A percentile compares a stretch with the other conserved stretches of the same genome.
These are phyloP conservation scores for Metarhizium sp. DNA, from an alignment of 2,329 filamentous ascomycete species.

Conservation along the genomic window DNA sequence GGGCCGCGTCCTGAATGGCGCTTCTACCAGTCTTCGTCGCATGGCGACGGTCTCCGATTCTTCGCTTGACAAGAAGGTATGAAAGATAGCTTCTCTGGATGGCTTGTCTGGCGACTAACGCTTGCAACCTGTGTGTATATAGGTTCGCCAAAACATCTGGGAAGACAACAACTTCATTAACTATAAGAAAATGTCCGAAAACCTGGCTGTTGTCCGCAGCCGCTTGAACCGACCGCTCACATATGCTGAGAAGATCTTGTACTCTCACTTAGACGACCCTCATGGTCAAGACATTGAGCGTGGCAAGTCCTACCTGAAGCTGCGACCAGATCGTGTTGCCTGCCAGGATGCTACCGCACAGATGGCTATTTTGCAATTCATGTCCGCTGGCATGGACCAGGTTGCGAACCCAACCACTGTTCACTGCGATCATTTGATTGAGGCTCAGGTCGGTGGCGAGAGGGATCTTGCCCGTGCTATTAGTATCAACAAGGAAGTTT, in stretches of 20 bases:
- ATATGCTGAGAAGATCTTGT: slow-evolving; percentile 96
- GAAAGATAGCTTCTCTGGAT: slow-evolving; percentile 10
- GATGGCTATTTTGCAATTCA: slow-evolving; percentile 99
- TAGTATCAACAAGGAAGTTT: slow-evolving; percentile 97
- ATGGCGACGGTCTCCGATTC: slow-evolving; percentile 83
- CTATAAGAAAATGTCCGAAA: slow-evolving; percentile 99
- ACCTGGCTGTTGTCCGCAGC: slow-evolving; percentile 79
- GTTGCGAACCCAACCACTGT: slow-evolving; percentile 93
- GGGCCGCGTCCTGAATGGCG: slow-evolving; percentile 44
- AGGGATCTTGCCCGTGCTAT: slow-evolving; percentile 91
- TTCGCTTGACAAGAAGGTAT: slow-evolving; percentile 81
- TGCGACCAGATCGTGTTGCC: slow-evolving; percentile 93
- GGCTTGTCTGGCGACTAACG: not conserved
- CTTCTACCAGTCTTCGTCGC: slow-evolving; percentile 54
- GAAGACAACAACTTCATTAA: slow-evolving; percentile 97
- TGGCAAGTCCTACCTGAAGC: slow-evolving; percentile 89
- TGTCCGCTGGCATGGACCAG: slow-evolving; percentile 93
- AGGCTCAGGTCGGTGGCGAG: slow-evolving; percentile 84
- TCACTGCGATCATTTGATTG: slow-evolving; percentile 98
- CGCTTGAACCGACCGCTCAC: slow-evolving; percentile 90
- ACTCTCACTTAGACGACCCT: slow-evolving; percentile 96
- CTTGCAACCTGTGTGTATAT: not conserved
- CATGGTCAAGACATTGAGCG: slow-evolving; percentile 94
- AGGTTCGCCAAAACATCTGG: slow-evolving; percentile 91
- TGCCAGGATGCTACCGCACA: slow-evolving; percentile 99